These are phyloP conservation scores for Zopfia rhizophila DNA, from an alignment of 2,329 filamentous ascomycete species.

Conservation along the genomic window DNA sequence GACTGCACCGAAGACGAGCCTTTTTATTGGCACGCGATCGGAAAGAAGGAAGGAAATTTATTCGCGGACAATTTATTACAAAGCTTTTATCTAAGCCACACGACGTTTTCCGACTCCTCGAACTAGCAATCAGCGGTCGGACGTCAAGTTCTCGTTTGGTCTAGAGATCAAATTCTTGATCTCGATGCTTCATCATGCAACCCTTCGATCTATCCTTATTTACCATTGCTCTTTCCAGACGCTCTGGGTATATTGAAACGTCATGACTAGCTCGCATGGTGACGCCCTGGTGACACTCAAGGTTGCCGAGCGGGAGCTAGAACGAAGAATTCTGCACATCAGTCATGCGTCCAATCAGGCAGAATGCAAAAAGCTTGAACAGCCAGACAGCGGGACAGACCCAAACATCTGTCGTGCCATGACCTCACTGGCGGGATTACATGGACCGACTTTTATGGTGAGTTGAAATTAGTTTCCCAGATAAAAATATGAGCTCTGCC, in stretches of 20 bases:
- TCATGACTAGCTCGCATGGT: slow-evolving; percentile 26
- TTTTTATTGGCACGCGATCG: slow-evolving; percentile 2
- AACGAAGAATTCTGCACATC: slow-evolving; percentile 19
- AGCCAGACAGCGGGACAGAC: slow-evolving; percentile 21
- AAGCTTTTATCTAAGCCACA: not conserved
- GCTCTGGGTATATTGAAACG: slow-evolving; percentile 1
- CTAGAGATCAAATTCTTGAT: too few relatives aligned
- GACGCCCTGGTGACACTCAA: slow-evolving; percentile 38
- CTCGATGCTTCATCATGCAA: too few relatives aligned
- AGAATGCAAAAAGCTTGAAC: slow-evolving; percentile 14
- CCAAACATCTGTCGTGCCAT: slow-evolving; percentile 32
- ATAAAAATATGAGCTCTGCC: slow-evolving; percentile 41
- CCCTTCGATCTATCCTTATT: too few relatives aligned
- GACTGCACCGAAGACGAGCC: slow-evolving; percentile 13
- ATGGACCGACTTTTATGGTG: slow-evolving; percentile 37
- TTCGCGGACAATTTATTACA: slow-evolving; percentile 21
- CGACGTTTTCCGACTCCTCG: not conserved
- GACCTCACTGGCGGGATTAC: slow-evolving; percentile 47
- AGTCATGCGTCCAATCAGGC: slow-evolving; percentile 40
- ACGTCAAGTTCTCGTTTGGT: too few relatives aligned
- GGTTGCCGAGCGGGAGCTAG: slow-evolving; percentile 14
- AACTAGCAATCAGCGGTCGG: too few relatives aligned
- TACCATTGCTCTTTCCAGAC: too few relatives aligned
- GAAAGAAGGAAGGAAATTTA: slow-evolving; percentile 12
- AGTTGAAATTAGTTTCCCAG: slow-evolving; percentile 17